Evolutionary conservation across 73 alveolate species (phyloP), one percentile per base, ranked within the genome.

Genomic region (Paramecium bursaria): DNA sequence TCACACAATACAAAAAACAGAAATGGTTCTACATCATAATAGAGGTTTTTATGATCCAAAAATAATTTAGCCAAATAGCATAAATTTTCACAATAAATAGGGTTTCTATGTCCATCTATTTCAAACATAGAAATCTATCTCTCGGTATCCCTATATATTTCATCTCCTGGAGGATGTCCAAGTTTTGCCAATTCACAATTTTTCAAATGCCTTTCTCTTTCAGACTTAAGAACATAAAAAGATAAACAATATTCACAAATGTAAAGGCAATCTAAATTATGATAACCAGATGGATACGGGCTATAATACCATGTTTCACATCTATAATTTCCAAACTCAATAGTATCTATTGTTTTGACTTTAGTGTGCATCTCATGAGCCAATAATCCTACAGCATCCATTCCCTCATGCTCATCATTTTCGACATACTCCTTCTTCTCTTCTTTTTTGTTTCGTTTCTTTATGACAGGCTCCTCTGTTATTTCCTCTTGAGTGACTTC

Each of bases 81-180:
- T 48, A 97, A 86, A 82, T 97, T 97, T 88, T 97, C 99, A 75
- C 99, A 95, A 86, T 96, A 97, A 19, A 86, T 90, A 52, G 91
- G 77, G 73, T 96, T 91, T 50, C 90, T 76, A 73, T 88, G 91
- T 1, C 99, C 99, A 74, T 97, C 99, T 0, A 97, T 96, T 88
- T 97, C 99, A 90, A 94, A 97, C 95, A 97, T 92, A n/a, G 98
- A 90, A 6, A 96, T 86, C 60, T 93, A 90, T 23, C 92, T 75
- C 30, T 54, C 75, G 27, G 82, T 57, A 26, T 85, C 91, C 82
- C 99, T 91, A 88, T 97, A 97, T 35, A 97, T 94, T 82, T 96
- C 99, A 75, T 96, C 96, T 31, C 99, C 99, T 19, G 99, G 99
- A 4, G 99, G 99, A 88, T 90, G 93, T 42, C 94, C 61, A 25